Evolutionary conservation across 2,329 filamentous ascomycete genomes (phyloP).

Genomic region (Ophiostoma piceae): DNA sequence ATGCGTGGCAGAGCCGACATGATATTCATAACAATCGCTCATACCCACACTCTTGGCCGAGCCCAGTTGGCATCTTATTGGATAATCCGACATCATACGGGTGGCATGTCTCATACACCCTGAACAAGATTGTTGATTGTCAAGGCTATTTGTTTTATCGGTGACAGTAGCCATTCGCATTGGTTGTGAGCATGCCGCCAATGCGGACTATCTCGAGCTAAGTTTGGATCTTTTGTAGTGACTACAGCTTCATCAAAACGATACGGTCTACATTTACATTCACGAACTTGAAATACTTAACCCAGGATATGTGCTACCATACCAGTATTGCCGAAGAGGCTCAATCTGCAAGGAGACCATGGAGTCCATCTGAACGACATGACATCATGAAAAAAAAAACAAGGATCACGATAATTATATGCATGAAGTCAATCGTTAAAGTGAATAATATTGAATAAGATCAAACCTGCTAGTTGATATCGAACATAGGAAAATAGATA

Average conservation of each 20-base stretch:
- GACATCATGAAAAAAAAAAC: background rate
- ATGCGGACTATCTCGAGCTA: background rate
- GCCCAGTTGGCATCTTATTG: background rate
- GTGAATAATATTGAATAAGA: background rate
- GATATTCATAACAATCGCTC: background rate
- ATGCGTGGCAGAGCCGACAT: background rate
- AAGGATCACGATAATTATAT: background rate
- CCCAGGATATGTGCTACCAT: too few relatives aligned
- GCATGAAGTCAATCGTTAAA: background rate
- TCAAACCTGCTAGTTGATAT: background rate
- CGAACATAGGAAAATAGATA: background rate
- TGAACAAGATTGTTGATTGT: background rate
- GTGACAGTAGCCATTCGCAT: background rate
- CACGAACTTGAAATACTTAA: too few relatives aligned
- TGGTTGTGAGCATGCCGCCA: background rate
- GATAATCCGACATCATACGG: background rate
- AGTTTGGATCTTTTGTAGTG: background rate
- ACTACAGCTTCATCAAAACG: background rate
- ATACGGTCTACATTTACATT: too few relatives aligned
- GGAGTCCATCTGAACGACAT: background rate
- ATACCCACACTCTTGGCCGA: background rate
- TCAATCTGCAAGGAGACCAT: too few relatives aligned
- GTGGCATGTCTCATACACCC: background rate
- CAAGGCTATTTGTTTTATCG: background rate
- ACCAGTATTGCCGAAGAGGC: too few relatives aligned